These are phyloP conservation scores for Cladosporium halotolerans DNA, from an alignment of 2,329 filamentous ascomycete genomes.

Conservation along the genomic window DNA sequence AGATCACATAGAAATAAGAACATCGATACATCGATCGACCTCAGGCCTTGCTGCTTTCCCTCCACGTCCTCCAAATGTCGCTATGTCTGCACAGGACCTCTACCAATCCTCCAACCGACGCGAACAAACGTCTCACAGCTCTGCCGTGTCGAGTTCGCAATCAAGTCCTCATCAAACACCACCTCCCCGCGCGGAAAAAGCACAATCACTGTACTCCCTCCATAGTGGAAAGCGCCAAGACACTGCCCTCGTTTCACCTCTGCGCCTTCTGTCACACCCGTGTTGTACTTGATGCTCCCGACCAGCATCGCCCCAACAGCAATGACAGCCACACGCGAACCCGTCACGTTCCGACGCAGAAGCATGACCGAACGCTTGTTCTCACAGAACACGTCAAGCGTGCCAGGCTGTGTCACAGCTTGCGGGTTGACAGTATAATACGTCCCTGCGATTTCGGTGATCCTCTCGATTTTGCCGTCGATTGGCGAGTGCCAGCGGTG, in stretches of 20 bases:
- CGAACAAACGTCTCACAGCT: conserved; percentile 36
- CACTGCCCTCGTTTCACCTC: conserved; percentile 35
- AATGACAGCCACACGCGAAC: conserved; percentile 31
- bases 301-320: conserved; percentile 42
- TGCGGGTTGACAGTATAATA: conserved; percentile 41
- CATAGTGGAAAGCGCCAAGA: conserved; percentile 37
- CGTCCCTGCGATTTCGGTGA: conserved; percentile 35
- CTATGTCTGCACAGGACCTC: not conserved
- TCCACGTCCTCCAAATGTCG: not conserved
- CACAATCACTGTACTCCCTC: conserved; percentile 39
- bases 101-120: conserved; percentile 33
- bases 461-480: conserved; percentile 27
- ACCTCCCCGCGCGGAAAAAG: conserved; percentile 34
- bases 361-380: conserved; percentile 38
- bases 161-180: conserved; percentile 34
- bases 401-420: conserved; percentile 36
- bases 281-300: conserved; percentile 37
- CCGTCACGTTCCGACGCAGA: conserved; percentile 26
- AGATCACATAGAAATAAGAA: too few relatives aligned
- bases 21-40: too few relatives aligned
- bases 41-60: too few relatives aligned
- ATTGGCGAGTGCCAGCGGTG: conserved; percentile 37
- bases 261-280: conserved; percentile 29
- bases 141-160: conserved; percentile 32
- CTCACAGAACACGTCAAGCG: conserved; percentile 40